These are phyloP conservation scores for Fusarium caatingaense DNA, from an alignment of 2,329 filamentous ascomycete species.

Conservation along the genomic window DNA sequence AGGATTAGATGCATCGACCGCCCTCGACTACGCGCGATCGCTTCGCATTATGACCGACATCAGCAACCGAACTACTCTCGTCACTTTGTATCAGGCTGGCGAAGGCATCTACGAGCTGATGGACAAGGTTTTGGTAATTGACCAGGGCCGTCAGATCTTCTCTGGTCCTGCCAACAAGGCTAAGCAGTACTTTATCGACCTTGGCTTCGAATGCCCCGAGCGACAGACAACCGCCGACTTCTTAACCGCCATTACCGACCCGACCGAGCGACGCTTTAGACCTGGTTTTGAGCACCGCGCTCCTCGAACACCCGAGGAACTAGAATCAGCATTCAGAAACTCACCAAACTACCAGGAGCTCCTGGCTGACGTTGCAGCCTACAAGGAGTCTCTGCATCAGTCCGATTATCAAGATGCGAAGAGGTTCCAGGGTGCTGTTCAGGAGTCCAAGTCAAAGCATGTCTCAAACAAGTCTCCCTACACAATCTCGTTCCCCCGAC, in stretches of 20 bases:
- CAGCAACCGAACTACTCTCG: conserved; percentile 67
- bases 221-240: conserved; percentile 69
- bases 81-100: conserved; percentile 58
- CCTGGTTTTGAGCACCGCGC: conserved; percentile 70
- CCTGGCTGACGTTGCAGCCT: conserved; percentile 67
- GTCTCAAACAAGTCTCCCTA: conserved; percentile 77
- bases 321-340: conserved; percentile 72
- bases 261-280: conserved; percentile 74
- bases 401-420: conserved; percentile 70
- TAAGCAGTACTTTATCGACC: conserved; percentile 72
- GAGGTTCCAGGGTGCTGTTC: conserved; percentile 74
- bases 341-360: conserved; percentile 70
- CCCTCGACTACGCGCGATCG: conserved; percentile 79
- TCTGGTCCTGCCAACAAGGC: conserved; percentile 72
- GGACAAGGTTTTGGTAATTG: conserved; percentile 84
- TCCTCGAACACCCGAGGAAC: conserved; percentile 75
- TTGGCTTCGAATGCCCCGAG: conserved; percentile 76
- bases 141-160: conserved; percentile 74
- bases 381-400: conserved; percentile 57
- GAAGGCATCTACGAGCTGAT: conserved; percentile 64
- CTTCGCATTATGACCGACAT: conserved; percentile 81
- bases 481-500: conserved; percentile 78
- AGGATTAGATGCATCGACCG: conserved; percentile 83
- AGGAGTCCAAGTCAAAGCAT: conserved; percentile 76
- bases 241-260: conserved; percentile 60